Conservation (phyloP, 176 grass and related monocot species). For the Triticum turgidum region DNA sequence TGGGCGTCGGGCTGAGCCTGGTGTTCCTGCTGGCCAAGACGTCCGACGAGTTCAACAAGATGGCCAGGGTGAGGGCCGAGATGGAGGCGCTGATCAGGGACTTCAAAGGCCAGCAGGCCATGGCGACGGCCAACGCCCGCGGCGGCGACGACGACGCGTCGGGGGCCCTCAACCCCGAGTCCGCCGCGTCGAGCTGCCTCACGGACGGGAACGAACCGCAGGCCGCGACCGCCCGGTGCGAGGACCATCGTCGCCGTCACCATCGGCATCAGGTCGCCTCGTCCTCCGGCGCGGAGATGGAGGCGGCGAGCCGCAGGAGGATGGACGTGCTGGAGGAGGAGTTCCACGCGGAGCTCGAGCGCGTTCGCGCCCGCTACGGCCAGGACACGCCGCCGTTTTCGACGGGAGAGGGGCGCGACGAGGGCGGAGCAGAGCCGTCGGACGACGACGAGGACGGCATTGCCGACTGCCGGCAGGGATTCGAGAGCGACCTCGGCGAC, state of each 20-base stretch:
- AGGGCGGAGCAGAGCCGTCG: background rate
- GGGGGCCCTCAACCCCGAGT: background rate
- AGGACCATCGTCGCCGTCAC: background rate
- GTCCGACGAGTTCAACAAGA: constrained; percentile 60
- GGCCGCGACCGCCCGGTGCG: background rate
- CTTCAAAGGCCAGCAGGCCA: constrained; percentile 17
- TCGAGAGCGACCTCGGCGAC: background rate
- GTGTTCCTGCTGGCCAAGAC: constrained; percentile 60
- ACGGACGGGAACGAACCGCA: constrained; percentile 14
- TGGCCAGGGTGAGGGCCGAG: constrained; percentile 49
- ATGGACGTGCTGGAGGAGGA: constrained; percentile 57
- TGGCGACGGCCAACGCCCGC: background rate
- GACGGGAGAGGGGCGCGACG: background rate
- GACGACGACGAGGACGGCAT: background rate
- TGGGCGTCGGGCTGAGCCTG: constrained; percentile 44
- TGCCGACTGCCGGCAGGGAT: background rate
- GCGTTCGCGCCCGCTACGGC: constrained; percentile 29
- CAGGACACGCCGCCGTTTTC: background rate
- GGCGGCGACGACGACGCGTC: background rate
- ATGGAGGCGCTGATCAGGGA: constrained; percentile 59
- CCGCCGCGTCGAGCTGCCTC: constrained; percentile 40
- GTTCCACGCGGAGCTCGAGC: constrained; percentile 48
- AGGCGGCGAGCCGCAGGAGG: background rate
- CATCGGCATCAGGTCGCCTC: background rate
- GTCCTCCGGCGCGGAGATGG: background rate